A percentile compares a stretch with the other conserved stretches of the same genome.
Evolutionary conservation across 441 rosid species (phyloP).

Genomic region (Gossypium davidsonii): DNA sequence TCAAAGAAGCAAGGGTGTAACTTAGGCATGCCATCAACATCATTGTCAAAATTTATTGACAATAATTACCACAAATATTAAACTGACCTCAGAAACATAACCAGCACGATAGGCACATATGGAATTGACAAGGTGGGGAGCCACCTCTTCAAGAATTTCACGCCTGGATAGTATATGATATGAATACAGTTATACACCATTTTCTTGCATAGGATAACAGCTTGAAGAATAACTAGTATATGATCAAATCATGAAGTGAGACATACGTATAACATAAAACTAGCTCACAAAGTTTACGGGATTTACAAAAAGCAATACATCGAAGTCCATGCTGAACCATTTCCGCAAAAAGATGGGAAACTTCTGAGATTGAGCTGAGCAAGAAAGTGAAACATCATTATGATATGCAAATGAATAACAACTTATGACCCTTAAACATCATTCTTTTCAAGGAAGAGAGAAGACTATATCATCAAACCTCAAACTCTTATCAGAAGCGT

Average conservation of each 20-base stretch:
- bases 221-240: slow-evolving; percentile 9
- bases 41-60: not conserved
- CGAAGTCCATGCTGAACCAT: slow-evolving; percentile 96
- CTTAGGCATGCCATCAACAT: not conserved
- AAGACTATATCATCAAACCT: slow-evolving; percentile 29
- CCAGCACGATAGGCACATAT: slow-evolving; percentile 90
- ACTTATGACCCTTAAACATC: not conserved
- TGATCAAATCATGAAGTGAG: slow-evolving; percentile 1
- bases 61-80: not conserved
- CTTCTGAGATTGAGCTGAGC: slow-evolving; percentile 69
- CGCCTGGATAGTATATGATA: slow-evolving; percentile 34
- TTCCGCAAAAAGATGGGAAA: slow-evolving; percentile 80
- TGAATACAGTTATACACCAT: slow-evolving; percentile 8
- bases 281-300: slow-evolving; percentile 92
- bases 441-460: not conserved
- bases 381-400: slow-evolving; percentile 10
- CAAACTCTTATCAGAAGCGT: slow-evolving; percentile 25
- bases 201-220: slow-evolving; percentile 9
- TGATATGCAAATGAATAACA: slow-evolving; percentile 13
- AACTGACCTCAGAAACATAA: slow-evolving; percentile 69
- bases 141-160: slow-evolving; percentile 72
- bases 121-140: slow-evolving; percentile 62
- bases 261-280: slow-evolving; percentile 80
- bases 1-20: not conserved
- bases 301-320: slow-evolving; percentile 85